Evolutionary conservation across 202 grass and related monocot species (phyloP).

Genomic region (Hordeum pubiflorum): DNA sequence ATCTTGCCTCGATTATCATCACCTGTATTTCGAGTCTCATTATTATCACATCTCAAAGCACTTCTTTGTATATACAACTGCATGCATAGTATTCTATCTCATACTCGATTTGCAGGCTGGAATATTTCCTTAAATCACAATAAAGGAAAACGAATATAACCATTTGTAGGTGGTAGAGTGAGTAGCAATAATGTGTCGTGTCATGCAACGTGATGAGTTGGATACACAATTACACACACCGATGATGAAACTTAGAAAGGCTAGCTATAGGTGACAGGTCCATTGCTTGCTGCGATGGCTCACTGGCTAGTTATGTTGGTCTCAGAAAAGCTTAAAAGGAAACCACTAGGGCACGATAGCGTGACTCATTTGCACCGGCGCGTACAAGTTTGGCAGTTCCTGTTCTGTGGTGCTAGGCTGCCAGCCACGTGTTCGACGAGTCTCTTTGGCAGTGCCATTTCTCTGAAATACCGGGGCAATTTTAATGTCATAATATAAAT

Average conservation of each 20-base stretch:
- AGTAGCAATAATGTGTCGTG: background rate
- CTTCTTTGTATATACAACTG: background rate
- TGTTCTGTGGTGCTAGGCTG: background rate
- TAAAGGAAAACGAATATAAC: background rate
- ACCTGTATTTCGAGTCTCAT: background rate
- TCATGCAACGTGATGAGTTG: background rate
- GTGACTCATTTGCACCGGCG: background rate
- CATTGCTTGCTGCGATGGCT: background rate
- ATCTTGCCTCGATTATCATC: background rate
- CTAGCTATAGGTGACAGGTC: background rate
- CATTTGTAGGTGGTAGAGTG: background rate
- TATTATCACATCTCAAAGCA: background rate
- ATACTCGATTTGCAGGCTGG: background rate
- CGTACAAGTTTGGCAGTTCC: background rate
- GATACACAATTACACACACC: background rate
- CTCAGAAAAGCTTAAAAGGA: background rate
- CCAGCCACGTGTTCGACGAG: background rate
- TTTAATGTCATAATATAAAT: background rate
- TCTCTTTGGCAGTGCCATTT: background rate
- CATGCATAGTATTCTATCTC: background rate
- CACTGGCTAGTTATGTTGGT: background rate
- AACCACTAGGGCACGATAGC: background rate
- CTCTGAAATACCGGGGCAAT: background rate
- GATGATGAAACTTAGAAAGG: background rate
- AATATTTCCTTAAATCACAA: background rate